These are phyloP conservation scores for Rhynchospora pubera DNA, from an alignment of 176 grass and related monocot genomes.

Conservation along the genomic window DNA sequence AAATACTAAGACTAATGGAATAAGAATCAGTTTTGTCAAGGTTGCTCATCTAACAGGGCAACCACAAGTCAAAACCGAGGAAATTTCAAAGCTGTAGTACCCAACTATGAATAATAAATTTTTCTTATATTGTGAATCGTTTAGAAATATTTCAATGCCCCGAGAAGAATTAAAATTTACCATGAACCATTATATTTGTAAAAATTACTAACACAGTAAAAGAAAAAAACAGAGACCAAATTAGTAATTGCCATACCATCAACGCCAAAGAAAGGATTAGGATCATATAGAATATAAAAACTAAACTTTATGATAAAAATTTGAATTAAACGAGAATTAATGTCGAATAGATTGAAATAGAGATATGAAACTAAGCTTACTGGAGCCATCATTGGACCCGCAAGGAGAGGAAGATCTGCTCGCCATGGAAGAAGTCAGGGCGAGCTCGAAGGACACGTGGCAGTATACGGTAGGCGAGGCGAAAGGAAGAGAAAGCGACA, in stretches of 20 bases:
- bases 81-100: not conserved
- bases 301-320: too few relatives aligned
- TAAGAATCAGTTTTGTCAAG: not conserved
- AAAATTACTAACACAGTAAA: not conserved
- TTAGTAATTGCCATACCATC: too few relatives aligned
- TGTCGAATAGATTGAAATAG: too few relatives aligned
- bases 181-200: not conserved
- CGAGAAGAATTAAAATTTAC: not conserved
- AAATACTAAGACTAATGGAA: not conserved
- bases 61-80: not conserved
- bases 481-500: conserved; percentile 15
- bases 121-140: not conserved
- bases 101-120: not conserved
- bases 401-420: conserved; percentile 6
- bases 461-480: not conserved
- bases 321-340: too few relatives aligned
- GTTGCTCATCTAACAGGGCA: not conserved
- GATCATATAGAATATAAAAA: not conserved
- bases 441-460: conserved; percentile 5
- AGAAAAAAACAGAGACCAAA: not conserved
- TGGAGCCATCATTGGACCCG: conserved; percentile 18
- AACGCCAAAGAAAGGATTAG: not conserved
- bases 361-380: too few relatives aligned
- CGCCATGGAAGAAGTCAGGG: not conserved
- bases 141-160: not conserved